Evolutionary conservation across 179 eudicot species (phyloP).

Genomic region (Camellia oleifera): DNA sequence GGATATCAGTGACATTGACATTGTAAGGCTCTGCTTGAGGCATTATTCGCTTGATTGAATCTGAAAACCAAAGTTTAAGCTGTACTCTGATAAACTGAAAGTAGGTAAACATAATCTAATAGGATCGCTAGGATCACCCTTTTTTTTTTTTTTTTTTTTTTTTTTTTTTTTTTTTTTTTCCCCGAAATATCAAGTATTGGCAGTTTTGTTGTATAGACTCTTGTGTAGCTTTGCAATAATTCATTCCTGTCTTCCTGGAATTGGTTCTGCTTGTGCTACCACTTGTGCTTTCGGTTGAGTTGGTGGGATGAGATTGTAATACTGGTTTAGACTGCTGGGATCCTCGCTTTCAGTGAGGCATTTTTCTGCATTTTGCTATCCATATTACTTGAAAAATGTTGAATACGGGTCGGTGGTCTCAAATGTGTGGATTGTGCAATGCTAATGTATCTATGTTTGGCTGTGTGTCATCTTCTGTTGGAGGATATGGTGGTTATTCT

Average conservation of each 20-base stretch:
- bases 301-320: background rate
- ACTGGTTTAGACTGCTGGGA: too few species aligned
- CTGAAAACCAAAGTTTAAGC: conserved; percentile 2
- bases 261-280: background rate
- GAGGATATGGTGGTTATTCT: too few species aligned
- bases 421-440: too few species aligned
- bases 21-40: conserved; percentile 6
- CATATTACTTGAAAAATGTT: too few species aligned
- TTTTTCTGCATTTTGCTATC: too few species aligned
- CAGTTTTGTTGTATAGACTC: background rate
- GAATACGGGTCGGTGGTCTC: too few species aligned
- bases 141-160: too few species aligned
- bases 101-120: background rate
- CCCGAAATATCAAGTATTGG: background rate
- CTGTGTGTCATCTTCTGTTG: too few species aligned
- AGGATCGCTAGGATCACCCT: background rate
- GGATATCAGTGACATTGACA: conserved; percentile 6
- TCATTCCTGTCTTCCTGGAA: too few species aligned
- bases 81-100: background rate
- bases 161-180: too few species aligned
- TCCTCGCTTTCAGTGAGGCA: too few species aligned
- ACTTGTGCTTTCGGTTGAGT: background rate
- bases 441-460: too few species aligned
- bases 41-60: conserved; percentile 12
- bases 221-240: background rate